Evolutionary conservation across 2,329 filamentous ascomycete genomes (phyloP).

Genomic region (Hypoxylon sp.): DNA sequence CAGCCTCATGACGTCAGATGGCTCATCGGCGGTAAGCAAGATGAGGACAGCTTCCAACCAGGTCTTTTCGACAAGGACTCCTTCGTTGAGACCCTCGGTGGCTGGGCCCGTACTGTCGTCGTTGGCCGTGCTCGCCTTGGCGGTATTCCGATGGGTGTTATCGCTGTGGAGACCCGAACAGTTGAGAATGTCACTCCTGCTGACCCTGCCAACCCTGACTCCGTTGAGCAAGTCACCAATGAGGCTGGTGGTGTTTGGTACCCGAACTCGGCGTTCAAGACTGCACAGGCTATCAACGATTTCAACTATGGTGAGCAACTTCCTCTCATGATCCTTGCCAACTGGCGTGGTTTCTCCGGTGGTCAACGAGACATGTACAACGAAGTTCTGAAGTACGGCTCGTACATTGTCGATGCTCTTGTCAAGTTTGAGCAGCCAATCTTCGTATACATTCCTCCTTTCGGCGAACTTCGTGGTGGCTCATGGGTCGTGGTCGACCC

Average conservation of each 20-base stretch:
- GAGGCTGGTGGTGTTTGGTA: conserved; percentile 99
- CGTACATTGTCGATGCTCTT: conserved; percentile 97
- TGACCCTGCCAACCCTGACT: conserved; percentile 98
- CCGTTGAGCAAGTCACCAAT: conserved; percentile 92
- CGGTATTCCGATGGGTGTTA: conserved; percentile 98
- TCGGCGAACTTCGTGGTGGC: conserved; percentile 96
- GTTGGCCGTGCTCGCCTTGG: conserved; percentile 96
- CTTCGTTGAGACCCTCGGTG: conserved; percentile 95
- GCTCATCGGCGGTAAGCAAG: conserved; percentile 90
- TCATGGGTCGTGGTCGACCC: conserved; percentile 99
- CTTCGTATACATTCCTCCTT: conserved; percentile 98
- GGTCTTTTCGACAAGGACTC: conserved; percentile 98
- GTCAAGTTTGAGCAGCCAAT: conserved; percentile 99
- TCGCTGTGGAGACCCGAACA: conserved; percentile 94
- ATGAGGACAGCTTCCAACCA: conserved; percentile 86
- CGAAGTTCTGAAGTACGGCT: conserved; percentile 99
- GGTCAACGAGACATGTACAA: conserved; percentile 99
- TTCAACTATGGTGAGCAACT: conserved; percentile 99
- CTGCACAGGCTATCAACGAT: conserved; percentile 97
- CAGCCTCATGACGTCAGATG: conserved; percentile 93
- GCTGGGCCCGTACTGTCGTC: conserved; percentile 97
- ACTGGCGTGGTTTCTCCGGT: conserved; percentile 99
- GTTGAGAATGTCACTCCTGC: conserved; percentile 98
- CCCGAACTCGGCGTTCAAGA: conserved; percentile 99
- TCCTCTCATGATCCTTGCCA: conserved; percentile 98